Base-by-base conservation (phyloP, 768 basidiomycete species). In the Pleurotus giganteus region DNA sequence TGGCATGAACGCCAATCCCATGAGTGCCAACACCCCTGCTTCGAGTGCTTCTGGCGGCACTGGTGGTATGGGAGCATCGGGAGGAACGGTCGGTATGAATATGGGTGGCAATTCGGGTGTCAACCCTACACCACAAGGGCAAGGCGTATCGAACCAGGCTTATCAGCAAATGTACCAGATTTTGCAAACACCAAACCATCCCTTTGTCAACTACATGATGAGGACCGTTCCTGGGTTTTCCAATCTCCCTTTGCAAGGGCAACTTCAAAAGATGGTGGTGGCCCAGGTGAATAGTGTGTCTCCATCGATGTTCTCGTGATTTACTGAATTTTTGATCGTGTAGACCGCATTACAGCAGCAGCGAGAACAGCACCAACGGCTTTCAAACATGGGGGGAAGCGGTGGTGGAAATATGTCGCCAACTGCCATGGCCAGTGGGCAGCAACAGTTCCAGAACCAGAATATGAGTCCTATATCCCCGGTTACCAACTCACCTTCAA, bases 221-320 rank as follows among this genome's bases (percentile, higher is more conserved):
- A 69, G 74, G 32, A 69, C 69, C 21, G 64, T 83, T 1, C 86
- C 84, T 4, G 75, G 75, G 9, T 89, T 89, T 59, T 69, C 73
- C 58, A 62, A 61, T 17, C 66, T 87, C 54, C 76, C 85, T 8
- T 37, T 74, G 1, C 78, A 73, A 55, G 69, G 76, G 61, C 86
- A 89, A 69, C 62, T 88, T 58, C 85, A 86, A 66, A 82, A 75
- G 63, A 71, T 89, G 67, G 66, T 79, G 31, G 56, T 67, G 53
- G 63, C 80, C 12, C 82, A 83, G 74, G 85, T 85, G 59, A 47
- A 72, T 68, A 5, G 50, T 55, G 39, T 56, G 54, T 47, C 15
- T 41, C n/a, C 19, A 27, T 47, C 34, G 26, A 39, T 57, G 19
- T 12, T 44, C 45, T 23, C 13, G 4, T 37, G 15, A 21, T 23